A percentile compares a stretch with the other conserved stretches of the same genome.
These are phyloP conservation scores for Sporormia fimetaria DNA, from an alignment of 495 filamentous ascomycete species.

Conservation along the genomic window DNA sequence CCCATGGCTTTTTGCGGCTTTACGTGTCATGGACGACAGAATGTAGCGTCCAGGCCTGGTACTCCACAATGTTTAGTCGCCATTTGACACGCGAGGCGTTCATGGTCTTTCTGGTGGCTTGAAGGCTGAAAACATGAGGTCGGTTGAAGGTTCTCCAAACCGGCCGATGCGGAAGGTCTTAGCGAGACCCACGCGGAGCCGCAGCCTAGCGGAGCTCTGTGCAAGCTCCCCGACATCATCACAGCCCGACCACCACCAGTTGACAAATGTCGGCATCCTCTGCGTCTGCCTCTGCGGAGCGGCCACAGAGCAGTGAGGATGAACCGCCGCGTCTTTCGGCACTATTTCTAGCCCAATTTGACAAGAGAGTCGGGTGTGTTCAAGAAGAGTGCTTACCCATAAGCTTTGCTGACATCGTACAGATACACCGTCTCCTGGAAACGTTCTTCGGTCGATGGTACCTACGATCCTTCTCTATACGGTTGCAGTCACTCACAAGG, in stretches of 20 bases:
- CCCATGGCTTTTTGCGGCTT: no score
- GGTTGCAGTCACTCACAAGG: slow-evolving; percentile 25
- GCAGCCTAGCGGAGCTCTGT: slow-evolving; percentile 2
- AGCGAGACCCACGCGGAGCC: background rate
- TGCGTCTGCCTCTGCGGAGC: slow-evolving; percentile 15
- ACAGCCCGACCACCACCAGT: no score
- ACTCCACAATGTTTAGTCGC: no score
- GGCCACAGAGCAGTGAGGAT: slow-evolving; percentile 10
- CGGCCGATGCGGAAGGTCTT: no score
- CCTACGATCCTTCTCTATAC: slow-evolving; percentile 9
- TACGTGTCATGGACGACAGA: no score
- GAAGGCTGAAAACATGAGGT: background rate
- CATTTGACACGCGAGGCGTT: no score
- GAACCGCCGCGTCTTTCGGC: slow-evolving; percentile 28
- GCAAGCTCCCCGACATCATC: no score
- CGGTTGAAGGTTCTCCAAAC: background rate
- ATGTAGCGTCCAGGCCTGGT: no score
- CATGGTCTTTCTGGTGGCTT: no score
- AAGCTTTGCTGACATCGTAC: background rate
- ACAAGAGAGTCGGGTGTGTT: slow-evolving; percentile 35
- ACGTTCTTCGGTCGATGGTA: slow-evolving; percentile 51
- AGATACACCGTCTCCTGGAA: slow-evolving; percentile 84
- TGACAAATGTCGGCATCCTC: no score
- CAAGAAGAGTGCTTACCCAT: background rate
- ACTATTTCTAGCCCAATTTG: slow-evolving; percentile 32